Evolutionary conservation across 305 asterid species (phyloP).

Genomic region (Fraxinus baroniana): DNA sequence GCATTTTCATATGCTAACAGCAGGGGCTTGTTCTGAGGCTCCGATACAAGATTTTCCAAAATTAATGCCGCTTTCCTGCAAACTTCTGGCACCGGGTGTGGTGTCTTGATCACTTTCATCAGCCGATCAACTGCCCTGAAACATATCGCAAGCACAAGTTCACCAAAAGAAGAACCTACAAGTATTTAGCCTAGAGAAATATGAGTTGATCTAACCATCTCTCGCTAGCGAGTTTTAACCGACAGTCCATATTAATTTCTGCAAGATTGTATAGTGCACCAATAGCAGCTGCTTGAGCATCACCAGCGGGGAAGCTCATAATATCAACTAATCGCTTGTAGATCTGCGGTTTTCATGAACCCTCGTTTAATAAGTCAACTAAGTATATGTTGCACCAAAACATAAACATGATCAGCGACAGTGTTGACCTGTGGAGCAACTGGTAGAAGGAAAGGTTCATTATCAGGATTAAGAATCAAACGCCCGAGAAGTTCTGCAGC

Average conservation of each 20-base stretch:
- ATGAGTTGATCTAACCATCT: conserved; percentile 58
- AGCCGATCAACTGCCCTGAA: conserved; percentile 89
- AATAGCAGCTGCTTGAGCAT: conserved; percentile 93
- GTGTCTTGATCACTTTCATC: conserved; percentile 75
- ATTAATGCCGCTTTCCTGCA: conserved; percentile 86
- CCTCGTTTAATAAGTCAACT: conserved; percentile 10
- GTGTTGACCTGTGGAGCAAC: conserved; percentile 70
- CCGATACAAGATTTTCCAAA: conserved; percentile 83
- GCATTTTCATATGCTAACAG: conserved; percentile 79
- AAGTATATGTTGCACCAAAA: not conserved
- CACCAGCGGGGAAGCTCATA: conserved; percentile 77
- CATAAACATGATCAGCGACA: conserved; percentile 3
- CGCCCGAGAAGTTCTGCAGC: conserved; percentile 94
- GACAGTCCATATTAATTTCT: conserved; percentile 86
- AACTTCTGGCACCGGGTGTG: conserved; percentile 92
- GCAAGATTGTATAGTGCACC: conserved; percentile 91
- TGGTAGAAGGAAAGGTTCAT: conserved; percentile 85
- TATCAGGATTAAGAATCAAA: conserved; percentile 88
- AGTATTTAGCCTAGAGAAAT: not conserved
- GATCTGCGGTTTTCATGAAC: conserved; percentile 43
- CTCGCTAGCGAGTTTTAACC: conserved; percentile 89
- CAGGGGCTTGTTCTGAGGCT: conserved; percentile 90
- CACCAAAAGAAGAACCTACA: not conserved
- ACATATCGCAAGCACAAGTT: not conserved
- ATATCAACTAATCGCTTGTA: conserved; percentile 81